Percentiles rank a stretch among this genome's conserved stretches.
phyloP scores from a whole-genome alignment of 192 early-diverging fungal species.

The Backusella mclennaniae region DNA sequence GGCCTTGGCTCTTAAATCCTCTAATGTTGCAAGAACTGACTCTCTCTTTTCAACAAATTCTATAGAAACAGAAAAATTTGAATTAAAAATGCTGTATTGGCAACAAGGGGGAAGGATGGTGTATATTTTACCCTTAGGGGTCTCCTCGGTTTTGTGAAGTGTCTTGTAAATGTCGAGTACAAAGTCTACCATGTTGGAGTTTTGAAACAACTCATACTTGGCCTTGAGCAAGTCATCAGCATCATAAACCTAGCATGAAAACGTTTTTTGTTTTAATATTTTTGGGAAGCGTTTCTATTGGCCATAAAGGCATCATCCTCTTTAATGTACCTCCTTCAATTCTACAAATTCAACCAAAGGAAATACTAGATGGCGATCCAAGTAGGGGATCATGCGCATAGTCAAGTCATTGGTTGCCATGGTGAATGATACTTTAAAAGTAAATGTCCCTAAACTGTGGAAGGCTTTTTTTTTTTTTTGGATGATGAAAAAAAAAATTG shows the following conservation, averaged over 20 bases:
- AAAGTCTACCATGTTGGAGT: constrained; percentile 96
- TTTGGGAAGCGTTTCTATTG: neutral
- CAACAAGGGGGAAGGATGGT: neutral
- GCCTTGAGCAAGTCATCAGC: constrained; percentile 76
- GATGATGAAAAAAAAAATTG: neutral
- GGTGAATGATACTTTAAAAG: neutral
- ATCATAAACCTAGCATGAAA: constrained; percentile 66
- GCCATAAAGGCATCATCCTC: neutral
- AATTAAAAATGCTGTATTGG: neutral
- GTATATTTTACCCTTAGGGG: constrained; percentile 61
- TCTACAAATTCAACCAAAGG: constrained; percentile 89
- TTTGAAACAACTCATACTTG: constrained; percentile 83
- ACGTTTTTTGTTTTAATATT: neutral
- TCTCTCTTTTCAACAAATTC: constrained; percentile 73
- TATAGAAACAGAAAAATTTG: neutral
- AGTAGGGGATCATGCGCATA: constrained; percentile 75
- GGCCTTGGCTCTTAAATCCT: constrained; percentile 72
- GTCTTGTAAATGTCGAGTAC: constrained; percentile 81
- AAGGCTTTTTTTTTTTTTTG: constrained; percentile 1
- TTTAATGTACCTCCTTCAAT: constrained; percentile 57
- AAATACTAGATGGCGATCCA: constrained; percentile 93
- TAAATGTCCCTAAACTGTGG: neutral
- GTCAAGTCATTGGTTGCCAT: constrained; percentile 75
- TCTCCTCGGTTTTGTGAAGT: constrained; percentile 72
- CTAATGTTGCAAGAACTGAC: constrained; percentile 70